phyloP scores from a whole-genome alignment of 2,329 filamentous ascomycete species.

The Diaporthe helianthi region DNA sequence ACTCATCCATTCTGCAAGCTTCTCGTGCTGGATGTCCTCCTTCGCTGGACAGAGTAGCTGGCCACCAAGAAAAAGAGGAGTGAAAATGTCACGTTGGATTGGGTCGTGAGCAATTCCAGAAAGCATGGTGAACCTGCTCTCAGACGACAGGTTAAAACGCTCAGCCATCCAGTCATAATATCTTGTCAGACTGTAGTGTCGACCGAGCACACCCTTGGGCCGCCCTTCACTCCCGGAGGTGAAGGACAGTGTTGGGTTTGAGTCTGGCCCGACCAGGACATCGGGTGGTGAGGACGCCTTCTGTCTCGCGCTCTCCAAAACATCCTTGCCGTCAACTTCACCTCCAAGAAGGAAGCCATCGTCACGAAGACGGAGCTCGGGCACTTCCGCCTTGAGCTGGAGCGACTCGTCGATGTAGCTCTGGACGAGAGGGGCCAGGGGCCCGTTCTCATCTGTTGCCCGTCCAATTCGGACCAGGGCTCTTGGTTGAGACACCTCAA shows the following conservation, averaged over 20 bases:
- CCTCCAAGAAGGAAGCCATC: conserved; percentile 78
- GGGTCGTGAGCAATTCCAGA: conserved; percentile 84
- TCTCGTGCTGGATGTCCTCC: conserved; percentile 79
- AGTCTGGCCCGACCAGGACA: conserved; percentile 86
- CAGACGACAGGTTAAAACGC: conserved; percentile 64
- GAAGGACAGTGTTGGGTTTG: conserved; percentile 76
- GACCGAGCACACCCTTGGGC: conserved; percentile 73
- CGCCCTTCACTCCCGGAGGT: conserved; percentile 65
- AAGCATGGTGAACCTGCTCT: conserved; percentile 75
- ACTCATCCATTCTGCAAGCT: conserved; percentile 86
- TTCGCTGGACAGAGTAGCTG: conserved; percentile 26
- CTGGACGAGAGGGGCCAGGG: conserved; percentile 54
- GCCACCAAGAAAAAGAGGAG: conserved; percentile 30
- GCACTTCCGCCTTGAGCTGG: conserved; percentile 75
- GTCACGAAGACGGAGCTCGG: conserved; percentile 73
- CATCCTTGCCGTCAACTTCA: conserved; percentile 59
- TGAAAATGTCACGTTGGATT: conserved; percentile 45
- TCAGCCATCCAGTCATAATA: conserved; percentile 96
- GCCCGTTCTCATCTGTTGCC: conserved; percentile 72
- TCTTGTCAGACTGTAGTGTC: conserved; percentile 84
- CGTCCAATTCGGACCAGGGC: conserved; percentile 75
- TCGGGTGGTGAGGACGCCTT: conserved; percentile 66
- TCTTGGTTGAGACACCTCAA: conserved; percentile 75
- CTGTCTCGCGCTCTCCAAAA: conserved; percentile 61
- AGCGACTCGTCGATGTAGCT: conserved; percentile 78